A percentile compares a stretch with the other conserved stretches of the same genome.
phyloP scores from a whole-genome alignment of 1,284 basidiomycete genomes.

The Ceratorhiza oryzae-sativae region DNA sequence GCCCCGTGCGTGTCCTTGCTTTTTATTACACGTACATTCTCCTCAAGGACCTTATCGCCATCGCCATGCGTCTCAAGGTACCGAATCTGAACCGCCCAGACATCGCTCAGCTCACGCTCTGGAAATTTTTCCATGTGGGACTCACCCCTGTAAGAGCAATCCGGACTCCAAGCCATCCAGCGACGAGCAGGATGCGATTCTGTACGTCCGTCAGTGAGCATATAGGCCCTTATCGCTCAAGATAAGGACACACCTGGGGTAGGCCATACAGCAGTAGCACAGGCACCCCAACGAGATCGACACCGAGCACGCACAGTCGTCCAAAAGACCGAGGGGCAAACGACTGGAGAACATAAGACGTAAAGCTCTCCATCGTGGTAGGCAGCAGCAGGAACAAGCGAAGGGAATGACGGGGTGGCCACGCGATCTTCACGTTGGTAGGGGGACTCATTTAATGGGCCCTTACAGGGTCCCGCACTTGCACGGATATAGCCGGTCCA shows the following conservation, averaged over 20 bases:
- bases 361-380: constrained; percentile 16
- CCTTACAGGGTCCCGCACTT: neutral
- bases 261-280: constrained; percentile 17
- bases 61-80: constrained; percentile 7
- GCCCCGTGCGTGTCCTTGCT: neutral
- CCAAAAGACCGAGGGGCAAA: constrained; percentile 15
- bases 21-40: neutral
- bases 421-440: constrained; percentile 24
- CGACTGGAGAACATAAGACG: constrained; percentile 21
- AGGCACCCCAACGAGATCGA: constrained; percentile 28
- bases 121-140: neutral
- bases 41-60: neutral
- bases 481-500: neutral
- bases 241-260: constrained; percentile 1
- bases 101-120: neutral
- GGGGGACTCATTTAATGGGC: constrained; percentile 1
- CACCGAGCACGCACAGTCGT: constrained; percentile 20
- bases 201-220: neutral
- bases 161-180: constrained; percentile 21
- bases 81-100: neutral
- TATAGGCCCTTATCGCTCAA: neutral
- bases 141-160: constrained; percentile 27
- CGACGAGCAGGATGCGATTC: constrained; percentile 8
- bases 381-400: neutral
- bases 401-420: neutral